These are phyloP conservation scores for Calonectria hawksworthii DNA, from an alignment of 2,329 filamentous ascomycete species.

Conservation along the genomic window DNA sequence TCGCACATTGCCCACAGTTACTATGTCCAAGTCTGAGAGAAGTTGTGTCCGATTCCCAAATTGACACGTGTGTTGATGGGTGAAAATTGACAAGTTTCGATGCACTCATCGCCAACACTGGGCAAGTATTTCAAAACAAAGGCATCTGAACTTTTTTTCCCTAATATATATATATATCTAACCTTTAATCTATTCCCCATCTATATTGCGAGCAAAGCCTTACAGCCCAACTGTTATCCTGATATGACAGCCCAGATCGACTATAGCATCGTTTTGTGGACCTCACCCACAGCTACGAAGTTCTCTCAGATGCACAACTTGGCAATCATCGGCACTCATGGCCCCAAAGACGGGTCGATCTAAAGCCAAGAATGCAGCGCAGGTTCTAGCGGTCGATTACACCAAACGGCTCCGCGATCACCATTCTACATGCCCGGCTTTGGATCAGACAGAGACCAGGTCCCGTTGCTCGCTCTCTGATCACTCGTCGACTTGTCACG, in stretches of 20 bases:
- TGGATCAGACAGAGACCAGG: background rate
- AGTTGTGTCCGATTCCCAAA: background rate
- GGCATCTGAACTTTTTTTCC: background rate
- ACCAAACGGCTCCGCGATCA: background rate
- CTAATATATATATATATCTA: background rate
- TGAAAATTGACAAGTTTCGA: background rate
- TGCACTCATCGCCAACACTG: background rate
- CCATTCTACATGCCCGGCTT: background rate
- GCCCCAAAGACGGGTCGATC: background rate
- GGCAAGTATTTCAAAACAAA: background rate
- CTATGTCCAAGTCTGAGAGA: background rate
- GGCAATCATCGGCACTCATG: background rate
- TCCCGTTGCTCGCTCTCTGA: background rate
- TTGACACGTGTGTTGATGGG: background rate
- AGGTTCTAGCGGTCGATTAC: conserved; percentile 3
- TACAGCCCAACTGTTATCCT: background rate
- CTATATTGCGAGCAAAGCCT: background rate
- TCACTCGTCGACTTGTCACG: background rate
- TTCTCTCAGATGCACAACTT: background rate
- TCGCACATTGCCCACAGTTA: background rate
- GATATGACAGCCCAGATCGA: background rate
- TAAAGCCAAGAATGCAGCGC: background rate
- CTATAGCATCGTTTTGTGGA: background rate
- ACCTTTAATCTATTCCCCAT: background rate
- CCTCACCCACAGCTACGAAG: background rate